Base-by-base conservation (phyloP, 352 stramenopile species). In the Aphanomyces cochlioides region DNA sequence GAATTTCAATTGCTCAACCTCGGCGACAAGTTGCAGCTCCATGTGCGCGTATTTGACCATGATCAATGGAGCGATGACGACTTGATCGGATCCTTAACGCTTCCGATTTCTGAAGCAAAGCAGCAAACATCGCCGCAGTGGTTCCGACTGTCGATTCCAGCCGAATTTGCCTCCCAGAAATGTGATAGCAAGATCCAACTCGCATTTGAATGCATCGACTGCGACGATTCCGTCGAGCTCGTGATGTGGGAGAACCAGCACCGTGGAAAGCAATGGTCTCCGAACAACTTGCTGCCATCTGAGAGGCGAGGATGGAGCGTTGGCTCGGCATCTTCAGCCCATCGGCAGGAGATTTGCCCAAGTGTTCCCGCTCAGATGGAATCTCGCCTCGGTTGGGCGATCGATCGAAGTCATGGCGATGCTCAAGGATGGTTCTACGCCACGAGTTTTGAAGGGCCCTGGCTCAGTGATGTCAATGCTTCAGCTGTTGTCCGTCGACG, bases 171-270 rank as follows among this genome's bases (percentile, higher is more conserved):
- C 0, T 5, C n/a, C 54, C 72, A 84, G 67, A 88, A 85, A 59
- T 79, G 87, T 72, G 77, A 85, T 17, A 75, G 79, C 76, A 87
- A 85, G 66, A 80, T 78, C 8, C 72, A 79, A 47, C 64, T 90
- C 34, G 85, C 83, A 38, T 61, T 90, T 17, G 83, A 89, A 73
- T 80, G 67, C 41, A 75, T 77, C 3, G 79, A 81, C 28, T 80
- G 86, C 45, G 73, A 68, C 47, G 79, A 85, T 37, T 82, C 54
- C 19, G 54, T 61, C 19, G 28, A 61, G 21, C 76, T 95, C 4
- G 84, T 92, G 75, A 79, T 95, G 28, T 95, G 85, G 85, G 87
- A 95, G 75, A 93, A 95, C 75, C 81, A 95, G 72, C 10, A 85
- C 75, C 79, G 89, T 63, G 78, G 91, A 50, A 74, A 90, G 69